phyloP scores from a whole-genome alignment of 1,139 yeast genomes.

The Chernovozyma aurita region DNA sequence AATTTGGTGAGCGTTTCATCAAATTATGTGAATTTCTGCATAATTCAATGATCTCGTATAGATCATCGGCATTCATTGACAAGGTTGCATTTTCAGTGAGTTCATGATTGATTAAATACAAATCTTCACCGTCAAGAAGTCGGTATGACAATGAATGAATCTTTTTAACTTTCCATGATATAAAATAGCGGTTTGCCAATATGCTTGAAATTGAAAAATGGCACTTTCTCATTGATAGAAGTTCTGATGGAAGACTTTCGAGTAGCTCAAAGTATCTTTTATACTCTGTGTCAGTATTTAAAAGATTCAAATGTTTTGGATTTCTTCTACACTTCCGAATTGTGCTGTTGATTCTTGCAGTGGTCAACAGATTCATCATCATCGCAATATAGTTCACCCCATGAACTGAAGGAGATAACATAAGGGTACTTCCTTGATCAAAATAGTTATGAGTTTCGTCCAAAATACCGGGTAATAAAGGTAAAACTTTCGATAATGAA shows the following conservation, averaged over 20 bases:
- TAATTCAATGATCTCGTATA: neutral
- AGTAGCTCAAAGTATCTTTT: neutral
- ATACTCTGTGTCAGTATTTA: slow-evolving; percentile 1
- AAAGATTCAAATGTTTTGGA: neutral
- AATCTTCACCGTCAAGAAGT: slow-evolving; percentile 3
- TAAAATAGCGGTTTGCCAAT: slow-evolving; percentile 2
- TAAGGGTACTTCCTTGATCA: neutral
- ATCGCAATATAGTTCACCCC: slow-evolving; percentile 3
- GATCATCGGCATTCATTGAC: neutral
- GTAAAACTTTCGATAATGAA: slow-evolving; percentile 1
- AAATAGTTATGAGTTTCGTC: slow-evolving; percentile 4
- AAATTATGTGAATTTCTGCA: neutral
- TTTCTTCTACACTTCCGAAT: neutral
- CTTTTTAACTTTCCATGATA: slow-evolving; percentile 4
- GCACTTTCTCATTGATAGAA: neutral
- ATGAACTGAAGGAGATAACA: slow-evolving; percentile 4
- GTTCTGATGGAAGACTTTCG: neutral
- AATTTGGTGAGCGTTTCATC: neutral
- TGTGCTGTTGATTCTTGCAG: slow-evolving; percentile 3
- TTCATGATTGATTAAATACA: slow-evolving; percentile 1
- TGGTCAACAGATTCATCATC: neutral
- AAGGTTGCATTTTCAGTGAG: slow-evolving; percentile 1
- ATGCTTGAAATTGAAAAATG: slow-evolving; percentile 1
- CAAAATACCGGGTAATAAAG: slow-evolving; percentile 2
- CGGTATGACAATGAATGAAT: slow-evolving; percentile 5